These are phyloP conservation scores for Kwoniella sp. DNA, from an alignment of 768 basidiomycete genomes.

Conservation along the genomic window DNA sequence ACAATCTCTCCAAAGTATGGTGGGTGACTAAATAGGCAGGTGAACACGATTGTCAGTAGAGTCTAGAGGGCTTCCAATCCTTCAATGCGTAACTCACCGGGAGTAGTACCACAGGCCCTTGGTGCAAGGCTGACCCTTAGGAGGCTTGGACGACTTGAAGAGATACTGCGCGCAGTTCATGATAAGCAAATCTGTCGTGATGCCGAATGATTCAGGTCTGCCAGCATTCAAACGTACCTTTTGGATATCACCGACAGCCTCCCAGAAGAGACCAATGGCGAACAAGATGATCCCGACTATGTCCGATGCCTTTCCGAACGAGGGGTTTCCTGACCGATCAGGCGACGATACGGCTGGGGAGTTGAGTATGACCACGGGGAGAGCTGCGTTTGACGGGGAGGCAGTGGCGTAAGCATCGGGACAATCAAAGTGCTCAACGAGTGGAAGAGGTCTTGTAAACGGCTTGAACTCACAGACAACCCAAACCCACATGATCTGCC, in stretches of 20 bases:
- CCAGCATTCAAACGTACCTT: conserved; percentile 57
- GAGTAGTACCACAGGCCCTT: conserved; percentile 55
- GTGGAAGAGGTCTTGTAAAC: background rate
- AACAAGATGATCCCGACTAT: conserved; percentile 68
- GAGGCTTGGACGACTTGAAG: conserved; percentile 62
- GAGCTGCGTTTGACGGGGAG: conserved; percentile 46
- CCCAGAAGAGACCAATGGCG: conserved; percentile 64
- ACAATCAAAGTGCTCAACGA: background rate
- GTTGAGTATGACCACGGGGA: conserved; percentile 69
- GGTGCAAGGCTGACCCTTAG: conserved; percentile 61
- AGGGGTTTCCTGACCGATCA: conserved; percentile 58
- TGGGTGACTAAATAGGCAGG: conserved; percentile 65
- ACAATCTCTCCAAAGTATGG: conserved; percentile 73
- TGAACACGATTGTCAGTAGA: conserved; percentile 50
- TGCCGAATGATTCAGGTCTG: background rate
- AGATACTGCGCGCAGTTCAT: conserved; percentile 55
- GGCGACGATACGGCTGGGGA: conserved; percentile 67
- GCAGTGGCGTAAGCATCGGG: background rate
- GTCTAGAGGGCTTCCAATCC: background rate
- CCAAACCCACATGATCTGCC: conserved; percentile 67
- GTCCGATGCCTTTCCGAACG: conserved; percentile 66
- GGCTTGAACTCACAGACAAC: conserved; percentile 35
- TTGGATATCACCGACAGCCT: conserved; percentile 64
- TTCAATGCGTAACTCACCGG: conserved; percentile 21
- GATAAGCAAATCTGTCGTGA: no score